These are phyloP conservation scores for Elsinoe batatas DNA, from an alignment of 2,329 filamentous ascomycete genomes.

Conservation along the genomic window DNA sequence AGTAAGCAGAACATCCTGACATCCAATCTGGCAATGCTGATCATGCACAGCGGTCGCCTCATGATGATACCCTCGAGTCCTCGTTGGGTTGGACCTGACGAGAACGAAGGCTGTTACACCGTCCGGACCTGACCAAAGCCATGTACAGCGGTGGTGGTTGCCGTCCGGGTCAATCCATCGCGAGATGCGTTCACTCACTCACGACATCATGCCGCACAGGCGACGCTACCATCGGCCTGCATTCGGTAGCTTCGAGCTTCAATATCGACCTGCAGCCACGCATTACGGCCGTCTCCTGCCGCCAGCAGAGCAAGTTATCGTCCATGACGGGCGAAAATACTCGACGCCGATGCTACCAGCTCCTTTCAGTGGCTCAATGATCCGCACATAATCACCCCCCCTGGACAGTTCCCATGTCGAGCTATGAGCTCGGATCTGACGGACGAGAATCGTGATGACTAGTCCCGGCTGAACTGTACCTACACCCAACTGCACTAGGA, in stretches of 20 bases:
- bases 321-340: not conserved
- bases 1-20: too few relatives aligned
- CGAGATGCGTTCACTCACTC: not conserved
- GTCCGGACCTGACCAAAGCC: not conserved
- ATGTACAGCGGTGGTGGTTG: not conserved
- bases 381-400: not conserved
- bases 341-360: not conserved
- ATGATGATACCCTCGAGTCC: too few relatives aligned
- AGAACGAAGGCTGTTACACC: not conserved
- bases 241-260: not conserved
- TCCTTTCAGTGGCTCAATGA: slow-evolving; percentile 1
- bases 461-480: not conserved
- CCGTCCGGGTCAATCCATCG: not conserved
- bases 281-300: not conserved
- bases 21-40: too few relatives aligned
- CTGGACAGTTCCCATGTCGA: not conserved
- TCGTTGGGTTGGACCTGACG: not conserved
- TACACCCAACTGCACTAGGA: not conserved
- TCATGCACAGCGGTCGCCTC: too few relatives aligned
- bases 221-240: not conserved
- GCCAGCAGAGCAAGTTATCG: not conserved
- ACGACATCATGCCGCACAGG: not conserved
- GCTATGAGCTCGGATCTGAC: not conserved
- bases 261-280: not conserved
- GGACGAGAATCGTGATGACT: not conserved